phyloP scores from a whole-genome alignment of 768 basidiomycete species.

The Tephrocybe sp. region DNA sequence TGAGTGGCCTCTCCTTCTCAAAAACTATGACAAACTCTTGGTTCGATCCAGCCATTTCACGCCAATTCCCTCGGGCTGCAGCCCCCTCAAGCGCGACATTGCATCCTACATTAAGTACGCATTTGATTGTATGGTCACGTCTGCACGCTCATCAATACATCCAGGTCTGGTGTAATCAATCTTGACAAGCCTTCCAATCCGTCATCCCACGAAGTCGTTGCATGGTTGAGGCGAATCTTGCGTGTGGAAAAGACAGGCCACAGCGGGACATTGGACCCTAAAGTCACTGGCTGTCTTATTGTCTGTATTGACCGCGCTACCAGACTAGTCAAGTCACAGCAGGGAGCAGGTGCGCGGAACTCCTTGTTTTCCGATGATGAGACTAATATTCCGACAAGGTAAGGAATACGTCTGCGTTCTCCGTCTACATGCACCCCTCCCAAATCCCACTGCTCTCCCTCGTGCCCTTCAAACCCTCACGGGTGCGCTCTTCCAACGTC shows the following conservation, averaged over 20 bases:
- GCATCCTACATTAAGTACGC: conserved; percentile 82
- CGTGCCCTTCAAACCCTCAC: conserved; percentile 95
- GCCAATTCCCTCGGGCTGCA: conserved; percentile 92
- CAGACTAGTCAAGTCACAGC: conserved; percentile 95
- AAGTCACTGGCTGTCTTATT: conserved; percentile 98
- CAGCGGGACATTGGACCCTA: conserved; percentile 97
- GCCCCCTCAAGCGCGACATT: conserved; percentile 94
- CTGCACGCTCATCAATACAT: conserved; percentile 2
- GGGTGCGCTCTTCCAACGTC: conserved; percentile 98
- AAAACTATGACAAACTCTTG: conserved; percentile 98
- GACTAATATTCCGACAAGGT: conserved; percentile 43
- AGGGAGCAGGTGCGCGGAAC: conserved; percentile 79
- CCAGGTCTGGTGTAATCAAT: conserved; percentile 98
- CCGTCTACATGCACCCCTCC: conserved; percentile 82
- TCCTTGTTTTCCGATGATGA: conserved; percentile 3
- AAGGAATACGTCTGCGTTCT: conserved; percentile 99
- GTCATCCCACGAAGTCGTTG: conserved; percentile 98
- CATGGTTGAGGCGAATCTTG: conserved; percentile 96
- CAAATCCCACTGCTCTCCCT: conserved; percentile 82
- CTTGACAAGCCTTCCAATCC: conserved; percentile 99
- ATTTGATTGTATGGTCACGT: conserved; percentile 18
- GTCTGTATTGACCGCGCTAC: conserved; percentile 99
- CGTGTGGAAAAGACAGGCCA: conserved; percentile 98
- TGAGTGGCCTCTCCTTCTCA: conserved; percentile 95
- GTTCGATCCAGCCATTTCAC: conserved; percentile 97